Evolutionary conservation across 2,329 filamentous ascomycete genomes (phyloP).

Genomic region (Hypoxylon sp.): DNA sequence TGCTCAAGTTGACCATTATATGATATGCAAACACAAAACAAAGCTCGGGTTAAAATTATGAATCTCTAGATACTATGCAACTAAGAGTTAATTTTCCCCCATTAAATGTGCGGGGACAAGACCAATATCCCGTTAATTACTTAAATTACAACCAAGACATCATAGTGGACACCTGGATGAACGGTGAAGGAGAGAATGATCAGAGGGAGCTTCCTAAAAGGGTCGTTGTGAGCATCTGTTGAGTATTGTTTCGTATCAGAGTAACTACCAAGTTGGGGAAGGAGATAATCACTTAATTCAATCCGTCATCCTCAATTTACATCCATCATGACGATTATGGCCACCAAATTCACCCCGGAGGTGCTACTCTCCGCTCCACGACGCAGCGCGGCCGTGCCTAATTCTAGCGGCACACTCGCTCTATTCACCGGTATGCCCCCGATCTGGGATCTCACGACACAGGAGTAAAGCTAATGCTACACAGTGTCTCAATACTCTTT

Average conservation of each 20-base stretch:
- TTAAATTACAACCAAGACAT: conserved; percentile 11
- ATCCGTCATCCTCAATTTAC: background rate
- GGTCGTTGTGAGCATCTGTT: conserved; percentile 9
- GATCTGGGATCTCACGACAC: background rate
- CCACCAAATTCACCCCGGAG: conserved; percentile 81
- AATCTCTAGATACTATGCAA: conserved; percentile 20
- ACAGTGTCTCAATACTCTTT: conserved; percentile 84
- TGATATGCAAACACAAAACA: conserved; percentile 4
- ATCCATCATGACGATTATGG: conserved; percentile 76
- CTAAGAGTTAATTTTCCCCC: conserved; percentile 7
- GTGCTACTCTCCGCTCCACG: conserved; percentile 83
- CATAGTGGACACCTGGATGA: conserved; percentile 32
- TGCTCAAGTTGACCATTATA: background rate
- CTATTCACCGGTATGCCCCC: conserved; percentile 71
- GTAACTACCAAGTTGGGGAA: background rate
- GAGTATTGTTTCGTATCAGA: background rate
- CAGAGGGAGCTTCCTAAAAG: conserved; percentile 20
- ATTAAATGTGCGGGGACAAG: conserved; percentile 21
- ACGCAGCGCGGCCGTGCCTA: conserved; percentile 79
- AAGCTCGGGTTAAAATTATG: conserved; percentile 3
- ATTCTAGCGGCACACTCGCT: conserved; percentile 73
- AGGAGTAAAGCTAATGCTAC: conserved; percentile 51
- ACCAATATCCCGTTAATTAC: conserved; percentile 12
- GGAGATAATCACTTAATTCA: conserved; percentile 4
- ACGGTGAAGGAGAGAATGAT: conserved; percentile 14